Conservation (phyloP, 805 yeast species). For the Wickerhamomyces bisporus region DNA sequence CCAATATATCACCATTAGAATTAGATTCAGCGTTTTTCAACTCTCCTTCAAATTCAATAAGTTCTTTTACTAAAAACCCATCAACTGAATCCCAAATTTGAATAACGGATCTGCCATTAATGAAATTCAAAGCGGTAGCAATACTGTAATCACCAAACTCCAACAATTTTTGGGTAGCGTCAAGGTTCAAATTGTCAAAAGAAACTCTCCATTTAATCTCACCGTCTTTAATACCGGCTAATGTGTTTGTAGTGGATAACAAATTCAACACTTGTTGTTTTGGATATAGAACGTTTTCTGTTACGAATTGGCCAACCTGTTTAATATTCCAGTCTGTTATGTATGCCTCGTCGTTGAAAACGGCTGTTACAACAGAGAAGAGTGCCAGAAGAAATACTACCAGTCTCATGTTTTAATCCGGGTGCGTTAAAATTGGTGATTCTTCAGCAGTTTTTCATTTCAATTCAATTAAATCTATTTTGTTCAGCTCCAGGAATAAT, state of each 20-base stretch:
- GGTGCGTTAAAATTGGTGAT: no score
- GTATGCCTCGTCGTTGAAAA: conserved; percentile 49
- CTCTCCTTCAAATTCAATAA: conserved; percentile 8
- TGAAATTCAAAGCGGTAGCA: conserved; percentile 20
- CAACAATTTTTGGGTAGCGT: conserved; percentile 10
- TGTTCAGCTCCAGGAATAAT: neutral
- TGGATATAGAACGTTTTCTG: conserved; percentile 12
- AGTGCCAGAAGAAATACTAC: neutral
- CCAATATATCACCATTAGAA: conserved; percentile 3
- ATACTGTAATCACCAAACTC: conserved; percentile 7
- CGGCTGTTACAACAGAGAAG: conserved; percentile 11
- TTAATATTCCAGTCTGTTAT: conserved; percentile 49
- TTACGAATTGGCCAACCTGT: conserved; percentile 36
- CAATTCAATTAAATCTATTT: no score
- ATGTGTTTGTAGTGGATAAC: conserved; percentile 22
- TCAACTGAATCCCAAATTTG: conserved; percentile 17
- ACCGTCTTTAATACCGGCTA: conserved; percentile 36
- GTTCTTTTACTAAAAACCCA: conserved; percentile 12
- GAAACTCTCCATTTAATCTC: conserved; percentile 28
- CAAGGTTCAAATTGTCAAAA: conserved; percentile 16
- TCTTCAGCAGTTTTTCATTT: neutral
- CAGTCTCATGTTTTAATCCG: no score
- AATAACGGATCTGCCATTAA: conserved; percentile 12
- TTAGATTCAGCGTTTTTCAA: conserved; percentile 3
- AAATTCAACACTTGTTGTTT: conserved; percentile 19